These are phyloP conservation scores for Metschnikowia kofuensis DNA, from an alignment of 805 yeast species.

Conservation along the genomic window DNA sequence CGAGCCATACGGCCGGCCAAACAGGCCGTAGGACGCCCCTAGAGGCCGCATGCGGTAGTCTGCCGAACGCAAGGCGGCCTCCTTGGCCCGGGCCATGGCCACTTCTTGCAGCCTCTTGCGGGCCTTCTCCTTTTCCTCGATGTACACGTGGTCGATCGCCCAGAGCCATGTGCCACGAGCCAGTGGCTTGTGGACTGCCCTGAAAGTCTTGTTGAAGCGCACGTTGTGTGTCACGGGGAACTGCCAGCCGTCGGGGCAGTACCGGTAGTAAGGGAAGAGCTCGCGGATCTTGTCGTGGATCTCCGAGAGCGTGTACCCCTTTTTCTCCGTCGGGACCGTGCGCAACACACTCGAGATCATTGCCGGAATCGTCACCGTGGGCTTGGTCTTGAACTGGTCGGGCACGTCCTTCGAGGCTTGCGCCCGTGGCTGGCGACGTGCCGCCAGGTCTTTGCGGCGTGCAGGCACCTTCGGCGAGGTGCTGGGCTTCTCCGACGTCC, in stretches of 20 bases:
- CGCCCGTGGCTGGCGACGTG: constrained; percentile 48
- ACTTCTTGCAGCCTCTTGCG: constrained; percentile 57
- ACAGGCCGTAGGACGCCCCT: constrained; percentile 10
- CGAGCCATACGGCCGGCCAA: constrained; percentile 5
- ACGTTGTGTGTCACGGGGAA: constrained; percentile 88
- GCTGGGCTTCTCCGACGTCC: constrained; percentile 29
- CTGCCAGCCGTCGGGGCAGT: constrained; percentile 98
- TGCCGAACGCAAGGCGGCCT: constrained; percentile 51
- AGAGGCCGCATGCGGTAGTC: constrained; percentile 48
- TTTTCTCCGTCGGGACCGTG: constrained; percentile 61
- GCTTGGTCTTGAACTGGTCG: constrained; percentile 79
- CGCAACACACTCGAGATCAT: constrained; percentile 78
- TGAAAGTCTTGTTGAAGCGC: constrained; percentile 80
- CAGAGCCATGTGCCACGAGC: constrained; percentile 91
- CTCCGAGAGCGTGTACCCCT: constrained; percentile 57
- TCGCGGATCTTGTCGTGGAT: constrained; percentile 85
- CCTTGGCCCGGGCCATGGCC: constrained; percentile 58
- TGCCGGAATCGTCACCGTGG: constrained; percentile 75
- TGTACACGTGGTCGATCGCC: constrained; percentile 85
- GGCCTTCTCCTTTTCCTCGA: constrained; percentile 75
- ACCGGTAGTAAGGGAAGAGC: constrained; percentile 84
- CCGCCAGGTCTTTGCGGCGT: constrained; percentile 33
- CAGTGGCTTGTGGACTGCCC: constrained; percentile 58
- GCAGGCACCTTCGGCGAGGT: constrained; percentile 33
- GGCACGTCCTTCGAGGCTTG: constrained; percentile 86